Conservation (phyloP, 192 early-diverging fungal species). For the Phlyctochytrium arcticum region DNA sequence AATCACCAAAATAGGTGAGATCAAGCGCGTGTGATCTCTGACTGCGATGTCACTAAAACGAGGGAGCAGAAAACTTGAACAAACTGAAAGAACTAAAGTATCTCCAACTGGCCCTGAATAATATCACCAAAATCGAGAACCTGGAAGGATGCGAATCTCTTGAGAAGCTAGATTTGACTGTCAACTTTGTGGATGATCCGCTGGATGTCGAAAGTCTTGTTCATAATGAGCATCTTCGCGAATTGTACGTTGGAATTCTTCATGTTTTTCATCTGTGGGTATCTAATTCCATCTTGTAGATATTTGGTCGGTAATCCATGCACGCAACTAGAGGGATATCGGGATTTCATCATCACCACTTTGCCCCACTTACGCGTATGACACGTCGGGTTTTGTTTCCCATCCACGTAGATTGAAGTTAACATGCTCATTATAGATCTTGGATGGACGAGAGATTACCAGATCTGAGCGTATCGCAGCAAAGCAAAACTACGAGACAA, state of each 20-base stretch:
- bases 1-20: conserved; percentile 52
- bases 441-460: conserved; percentile 52
- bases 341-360: conserved; percentile 46
- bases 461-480: conserved; percentile 54
- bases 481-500: conserved; percentile 33
- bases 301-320: conserved; percentile 56
- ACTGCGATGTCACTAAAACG: neutral
- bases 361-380: conserved; percentile 53
- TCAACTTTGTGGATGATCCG: conserved; percentile 56
- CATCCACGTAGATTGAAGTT: neutral
- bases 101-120: conserved; percentile 58
- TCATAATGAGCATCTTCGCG: conserved; percentile 34
- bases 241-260: conserved; percentile 35
- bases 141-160: conserved; percentile 54
- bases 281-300: conserved; percentile 16
- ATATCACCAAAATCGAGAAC: conserved; percentile 53
- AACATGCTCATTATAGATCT: conserved; percentile 19
- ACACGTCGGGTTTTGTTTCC: neutral
- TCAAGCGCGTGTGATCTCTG: neutral
- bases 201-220: conserved; percentile 41
- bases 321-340: conserved; percentile 45
- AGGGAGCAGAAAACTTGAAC: conserved; percentile 45
- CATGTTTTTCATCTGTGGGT: neutral
- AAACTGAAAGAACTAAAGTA: conserved; percentile 56
- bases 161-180: conserved; percentile 54